A percentile compares a stretch with the other conserved stretches of the same genome.
These are phyloP conservation scores for Fraxinus anomala DNA, from an alignment of 257 asterid genomes.

Conservation along the genomic window DNA sequence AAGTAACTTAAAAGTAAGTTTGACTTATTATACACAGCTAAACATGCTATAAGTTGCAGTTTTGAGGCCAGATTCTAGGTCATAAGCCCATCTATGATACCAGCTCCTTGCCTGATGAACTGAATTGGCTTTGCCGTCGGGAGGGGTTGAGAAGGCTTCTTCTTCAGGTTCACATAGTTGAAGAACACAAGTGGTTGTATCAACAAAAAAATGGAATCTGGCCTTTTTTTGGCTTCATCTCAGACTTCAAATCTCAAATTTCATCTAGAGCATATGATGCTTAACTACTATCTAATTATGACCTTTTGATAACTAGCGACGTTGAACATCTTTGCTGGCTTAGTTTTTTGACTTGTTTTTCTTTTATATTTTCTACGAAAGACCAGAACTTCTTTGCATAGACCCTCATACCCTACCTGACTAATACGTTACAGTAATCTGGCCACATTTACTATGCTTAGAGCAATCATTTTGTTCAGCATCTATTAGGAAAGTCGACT, in stretches of 20 bases:
- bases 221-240: not conserved
- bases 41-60: not conserved
- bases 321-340: not conserved
- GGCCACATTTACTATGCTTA: not conserved
- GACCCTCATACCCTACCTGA: not conserved
- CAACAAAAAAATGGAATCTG: not conserved
- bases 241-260: not conserved
- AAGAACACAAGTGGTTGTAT: not conserved
- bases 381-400: not conserved
- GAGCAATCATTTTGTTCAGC: not conserved
- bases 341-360: not conserved
- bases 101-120: not conserved
- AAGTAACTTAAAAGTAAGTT: too few relatives aligned
- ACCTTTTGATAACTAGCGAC: not conserved
- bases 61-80: not conserved
- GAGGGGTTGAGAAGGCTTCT: not conserved
- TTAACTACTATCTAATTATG: not conserved
- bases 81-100: not conserved
- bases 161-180: not conserved
- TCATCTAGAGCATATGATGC: not conserved
- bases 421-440: not conserved
- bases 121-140: not conserved
- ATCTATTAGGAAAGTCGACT: not conserved
- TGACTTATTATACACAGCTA: not conserved
- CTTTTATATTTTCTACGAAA: not conserved